These are phyloP conservation scores for Saccharomycopsis javanensis DNA, from an alignment of 805 yeast genomes.

Conservation along the genomic window DNA sequence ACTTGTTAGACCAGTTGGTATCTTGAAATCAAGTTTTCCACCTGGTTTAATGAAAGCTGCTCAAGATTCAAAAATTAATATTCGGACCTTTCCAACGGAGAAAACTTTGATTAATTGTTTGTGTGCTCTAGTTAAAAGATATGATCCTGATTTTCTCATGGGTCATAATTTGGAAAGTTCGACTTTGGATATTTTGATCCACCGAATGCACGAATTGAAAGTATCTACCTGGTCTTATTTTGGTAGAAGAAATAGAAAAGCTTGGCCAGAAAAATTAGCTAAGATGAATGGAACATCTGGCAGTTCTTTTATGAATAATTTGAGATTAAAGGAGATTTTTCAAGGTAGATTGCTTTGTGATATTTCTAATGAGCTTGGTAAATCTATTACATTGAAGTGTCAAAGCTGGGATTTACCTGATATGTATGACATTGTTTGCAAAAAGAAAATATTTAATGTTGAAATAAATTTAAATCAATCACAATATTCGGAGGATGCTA, in stretches of 20 bases:
- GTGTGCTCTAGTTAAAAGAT: constrained; percentile 51
- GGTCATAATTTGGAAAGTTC: constrained; percentile 82
- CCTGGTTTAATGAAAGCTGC: constrained; percentile 62
- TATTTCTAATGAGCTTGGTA: constrained; percentile 90
- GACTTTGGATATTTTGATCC: constrained; percentile 69
- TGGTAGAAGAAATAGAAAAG: constrained; percentile 71
- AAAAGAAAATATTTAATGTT: constrained; percentile 45
- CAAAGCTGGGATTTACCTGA: constrained; percentile 91
- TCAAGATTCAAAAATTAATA: constrained; percentile 39
- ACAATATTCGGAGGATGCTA: constrained; percentile 56
- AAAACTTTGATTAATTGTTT: constrained; percentile 64
- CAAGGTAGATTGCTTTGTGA: constrained; percentile 89
- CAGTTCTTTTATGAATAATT: constrained; percentile 40
- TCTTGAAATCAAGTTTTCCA: constrained; percentile 48
- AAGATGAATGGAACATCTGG: constrained; percentile 25
- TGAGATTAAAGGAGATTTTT: constrained; percentile 56
- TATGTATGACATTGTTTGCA: constrained; percentile 77
- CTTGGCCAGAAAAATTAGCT: constrained; percentile 71
- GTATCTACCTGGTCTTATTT: constrained; percentile 71
- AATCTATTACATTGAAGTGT: constrained; percentile 81
- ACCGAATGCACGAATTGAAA: constrained; percentile 65
- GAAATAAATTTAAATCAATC: constrained; percentile 69
- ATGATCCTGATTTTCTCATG: constrained; percentile 86
- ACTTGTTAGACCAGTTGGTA: constrained; percentile 69
- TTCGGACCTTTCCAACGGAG: constrained; percentile 63